These are phyloP conservation scores for Knufia petricola DNA, from an alignment of 2,329 filamentous ascomycete species.

Conservation along the genomic window DNA sequence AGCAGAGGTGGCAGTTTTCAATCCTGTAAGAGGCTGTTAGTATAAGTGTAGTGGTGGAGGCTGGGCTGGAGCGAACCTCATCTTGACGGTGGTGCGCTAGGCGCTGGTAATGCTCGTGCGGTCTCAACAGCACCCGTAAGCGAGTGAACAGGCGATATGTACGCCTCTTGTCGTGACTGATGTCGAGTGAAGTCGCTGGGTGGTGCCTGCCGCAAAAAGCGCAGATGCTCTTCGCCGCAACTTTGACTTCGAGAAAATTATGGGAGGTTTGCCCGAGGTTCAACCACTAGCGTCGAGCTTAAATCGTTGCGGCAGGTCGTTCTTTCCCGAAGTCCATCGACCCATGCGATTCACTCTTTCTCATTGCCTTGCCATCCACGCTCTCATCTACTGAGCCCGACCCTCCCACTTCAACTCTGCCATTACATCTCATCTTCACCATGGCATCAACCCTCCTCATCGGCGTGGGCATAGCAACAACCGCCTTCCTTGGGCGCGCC, in stretches of 20 bases:
- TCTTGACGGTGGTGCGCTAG: conserved; percentile 3
- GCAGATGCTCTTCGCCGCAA: background rate
- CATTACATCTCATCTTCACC: background rate
- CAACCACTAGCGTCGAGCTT: background rate
- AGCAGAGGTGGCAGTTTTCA: conserved; percentile 64
- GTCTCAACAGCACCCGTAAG: background rate
- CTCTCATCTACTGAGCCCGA: background rate
- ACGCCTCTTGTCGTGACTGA: too few relatives aligned
- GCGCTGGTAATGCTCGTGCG: background rate
- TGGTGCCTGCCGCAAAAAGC: conserved; percentile 5
- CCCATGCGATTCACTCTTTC: background rate
- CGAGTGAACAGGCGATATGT: background rate
- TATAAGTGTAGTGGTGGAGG: too few relatives aligned
- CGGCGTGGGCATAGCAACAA: conserved; percentile 38
- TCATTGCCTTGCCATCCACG: background rate
- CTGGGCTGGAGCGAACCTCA: conserved; percentile 11
- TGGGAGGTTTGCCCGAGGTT: conserved; percentile 3
- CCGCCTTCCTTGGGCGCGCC: conserved; percentile 78
- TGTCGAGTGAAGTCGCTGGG: too few relatives aligned
- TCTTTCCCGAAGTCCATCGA: background rate
- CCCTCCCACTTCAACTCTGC: background rate
- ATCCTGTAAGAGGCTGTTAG: conserved; percentile 13
- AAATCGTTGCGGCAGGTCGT: background rate
- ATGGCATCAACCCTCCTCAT: conserved; percentile 37
- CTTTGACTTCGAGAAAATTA: conserved; percentile 5